Percentiles rank a stretch among this genome's conserved stretches.
These are phyloP conservation scores for Nitzschia inconspicua DNA, from an alignment of 108 stramenopile genomes.

Conservation along the genomic window DNA sequence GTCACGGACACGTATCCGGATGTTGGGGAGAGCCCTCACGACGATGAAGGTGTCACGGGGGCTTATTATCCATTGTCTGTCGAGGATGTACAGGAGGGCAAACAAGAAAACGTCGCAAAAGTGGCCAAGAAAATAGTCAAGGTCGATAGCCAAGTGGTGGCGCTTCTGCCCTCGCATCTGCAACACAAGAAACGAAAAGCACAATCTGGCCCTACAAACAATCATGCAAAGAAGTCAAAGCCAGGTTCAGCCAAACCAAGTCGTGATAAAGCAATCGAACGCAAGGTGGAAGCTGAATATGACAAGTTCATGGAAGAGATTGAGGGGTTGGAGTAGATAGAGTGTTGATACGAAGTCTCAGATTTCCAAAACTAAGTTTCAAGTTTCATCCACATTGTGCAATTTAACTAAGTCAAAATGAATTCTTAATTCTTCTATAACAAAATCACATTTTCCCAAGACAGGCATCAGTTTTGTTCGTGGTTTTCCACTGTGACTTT, in stretches of 20 bases:
- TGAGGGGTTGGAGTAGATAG: slow-evolving; percentile 16
- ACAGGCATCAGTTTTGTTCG: too few relatives aligned
- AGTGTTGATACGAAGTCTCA: too few relatives aligned
- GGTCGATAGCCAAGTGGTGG: slow-evolving; percentile 70
- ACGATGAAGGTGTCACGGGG: neutral
- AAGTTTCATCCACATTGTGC: too few relatives aligned
- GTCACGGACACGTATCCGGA: slow-evolving; percentile 33
- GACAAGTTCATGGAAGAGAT: slow-evolving; percentile 52
- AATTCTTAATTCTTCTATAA: too few relatives aligned
- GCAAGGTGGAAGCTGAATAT: slow-evolving; percentile 36
- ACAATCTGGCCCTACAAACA: neutral
- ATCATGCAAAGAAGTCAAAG: neutral
- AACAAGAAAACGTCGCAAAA: neutral
- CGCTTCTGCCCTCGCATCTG: slow-evolving; percentile 69
- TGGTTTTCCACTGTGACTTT: too few relatives aligned
- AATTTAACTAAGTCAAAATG: too few relatives aligned
- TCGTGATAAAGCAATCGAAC: neutral
- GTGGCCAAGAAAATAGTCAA: slow-evolving; percentile 47
- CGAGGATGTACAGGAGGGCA: neutral
- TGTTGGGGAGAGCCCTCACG: neutral
- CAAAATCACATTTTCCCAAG: too few relatives aligned
- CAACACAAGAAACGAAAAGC: slow-evolving; percentile 31
- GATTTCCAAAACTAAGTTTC: too few relatives aligned
- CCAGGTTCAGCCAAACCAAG: neutral
- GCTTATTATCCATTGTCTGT: neutral